Conservation (phyloP, 306 rosid species). For the Begonia fuchsioides region DNA sequence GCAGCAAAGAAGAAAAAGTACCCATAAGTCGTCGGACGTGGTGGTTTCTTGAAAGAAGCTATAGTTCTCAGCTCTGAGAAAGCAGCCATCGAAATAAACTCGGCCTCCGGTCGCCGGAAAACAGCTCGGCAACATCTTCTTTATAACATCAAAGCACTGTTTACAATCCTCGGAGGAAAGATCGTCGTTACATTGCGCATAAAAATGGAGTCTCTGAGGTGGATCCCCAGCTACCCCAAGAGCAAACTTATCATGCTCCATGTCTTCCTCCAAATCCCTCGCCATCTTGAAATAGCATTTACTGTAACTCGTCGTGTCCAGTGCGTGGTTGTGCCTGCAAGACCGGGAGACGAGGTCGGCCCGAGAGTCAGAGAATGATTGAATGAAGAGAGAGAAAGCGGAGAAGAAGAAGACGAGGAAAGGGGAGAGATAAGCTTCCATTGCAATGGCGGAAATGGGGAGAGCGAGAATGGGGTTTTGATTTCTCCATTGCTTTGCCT, state of each 20-base stretch:
- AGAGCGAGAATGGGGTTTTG: too few species aligned
- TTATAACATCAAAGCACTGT: conserved; percentile 2
- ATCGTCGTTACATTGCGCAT: conserved; percentile 21
- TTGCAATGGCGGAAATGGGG: not conserved
- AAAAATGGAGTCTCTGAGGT: conserved; percentile 15
- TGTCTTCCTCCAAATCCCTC: conserved; percentile 1
- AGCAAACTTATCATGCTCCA: conserved; percentile 7
- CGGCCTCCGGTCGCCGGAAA: conserved; percentile 19
- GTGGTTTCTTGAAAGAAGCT: not conserved
- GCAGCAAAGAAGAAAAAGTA: conserved; percentile 11
- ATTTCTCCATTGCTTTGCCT: too few species aligned
- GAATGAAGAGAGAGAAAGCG: not conserved
- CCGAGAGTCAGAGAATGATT: not conserved
- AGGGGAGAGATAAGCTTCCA: conserved; percentile 9
- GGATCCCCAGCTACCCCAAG: conserved; percentile 8
- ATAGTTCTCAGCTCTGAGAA: conserved; percentile 3
- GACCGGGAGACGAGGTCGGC: conserved; percentile 7
- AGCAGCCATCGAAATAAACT: conserved; percentile 1
- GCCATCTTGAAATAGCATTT: not conserved
- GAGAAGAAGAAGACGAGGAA: conserved; percentile 4
- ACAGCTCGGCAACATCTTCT: conserved; percentile 10
- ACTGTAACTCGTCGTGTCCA: not conserved
- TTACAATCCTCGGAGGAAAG: conserved; percentile 11
- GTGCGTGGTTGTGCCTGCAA: conserved; percentile 3
- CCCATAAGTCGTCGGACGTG: conserved; percentile 2